Conservation (phyloP, 202 grass and related monocot species). For the Bolboschoenoplectus hybrid region DNA sequence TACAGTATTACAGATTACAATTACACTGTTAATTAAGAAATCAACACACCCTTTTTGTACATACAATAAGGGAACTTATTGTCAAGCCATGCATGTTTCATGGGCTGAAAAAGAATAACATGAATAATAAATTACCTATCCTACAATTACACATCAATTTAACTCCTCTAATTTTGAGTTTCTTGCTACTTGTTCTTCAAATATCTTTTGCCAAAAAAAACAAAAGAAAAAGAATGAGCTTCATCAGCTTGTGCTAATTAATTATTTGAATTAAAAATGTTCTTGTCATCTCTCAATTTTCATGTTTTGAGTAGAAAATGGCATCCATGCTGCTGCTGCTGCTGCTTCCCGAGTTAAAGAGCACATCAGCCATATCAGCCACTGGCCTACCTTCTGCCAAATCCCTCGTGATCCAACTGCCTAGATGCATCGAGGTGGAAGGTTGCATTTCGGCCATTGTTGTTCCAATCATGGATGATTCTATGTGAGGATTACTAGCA, state of each 20-base stretch:
- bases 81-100: constrained; percentile 24
- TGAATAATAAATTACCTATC: constrained; percentile 28
- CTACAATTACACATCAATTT: constrained; percentile 16
- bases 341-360: constrained; percentile 74
- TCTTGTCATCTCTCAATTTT: constrained; percentile 27
- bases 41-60: constrained; percentile 6
- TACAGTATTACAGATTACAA: not conserved
- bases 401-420: constrained; percentile 45
- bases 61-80: constrained; percentile 40
- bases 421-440: constrained; percentile 72
- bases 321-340: constrained; percentile 56
- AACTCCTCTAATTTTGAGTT: constrained; percentile 1
- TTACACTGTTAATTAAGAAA: constrained; percentile 25
- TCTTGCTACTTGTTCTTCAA: not conserved
- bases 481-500: constrained; percentile 30
- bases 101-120: constrained; percentile 37
- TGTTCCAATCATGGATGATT: constrained; percentile 43
- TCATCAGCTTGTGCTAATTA: constrained; percentile 20
- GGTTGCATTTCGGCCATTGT: constrained; percentile 28
- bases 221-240: not conserved
- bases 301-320: constrained; percentile 50
- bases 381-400: constrained; percentile 40
- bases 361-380: constrained; percentile 65
- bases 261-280: constrained; percentile 22
- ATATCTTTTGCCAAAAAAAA: not conserved